phyloP scores from a whole-genome alignment of 2,329 filamentous ascomycete genomes.

The Xenosphaeropsis pyriputrescens region DNA sequence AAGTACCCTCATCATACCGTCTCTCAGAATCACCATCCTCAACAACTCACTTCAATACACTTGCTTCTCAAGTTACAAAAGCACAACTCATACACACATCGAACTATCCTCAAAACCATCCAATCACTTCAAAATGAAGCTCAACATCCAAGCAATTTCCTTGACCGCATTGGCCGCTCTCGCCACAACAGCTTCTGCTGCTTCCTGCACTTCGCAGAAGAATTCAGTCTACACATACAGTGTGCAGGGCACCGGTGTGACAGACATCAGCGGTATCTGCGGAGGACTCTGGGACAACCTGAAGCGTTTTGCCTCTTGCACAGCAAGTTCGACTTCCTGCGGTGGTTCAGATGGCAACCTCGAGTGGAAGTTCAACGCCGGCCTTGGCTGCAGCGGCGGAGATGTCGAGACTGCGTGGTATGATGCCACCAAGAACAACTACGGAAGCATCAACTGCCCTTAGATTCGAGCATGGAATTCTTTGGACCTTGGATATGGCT shows the following conservation, averaged over 20 bases:
- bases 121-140: background rate
- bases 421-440: background rate
- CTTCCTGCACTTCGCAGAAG: background rate
- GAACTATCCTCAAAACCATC: no score
- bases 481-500: no score
- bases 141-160: background rate
- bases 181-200: background rate
- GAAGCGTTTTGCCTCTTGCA: background rate
- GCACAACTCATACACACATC: background rate
- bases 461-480: no score
- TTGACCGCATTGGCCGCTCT: background rate
- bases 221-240: background rate
- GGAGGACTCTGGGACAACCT: conserved; percentile 1
- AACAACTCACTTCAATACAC: no score
- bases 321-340: background rate
- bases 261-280: background rate
- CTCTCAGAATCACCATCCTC: no score
- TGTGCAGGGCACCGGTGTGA: background rate
- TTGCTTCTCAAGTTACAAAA: no score
- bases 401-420: background rate
- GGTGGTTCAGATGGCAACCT: background rate
- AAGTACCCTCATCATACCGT: no score
- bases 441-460: background rate
- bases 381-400: background rate
- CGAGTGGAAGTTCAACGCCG: background rate